Percentiles rank a stretch among this genome's conserved stretches.
These are phyloP conservation scores for Porphyra umbilicalis DNA, from an alignment of 31 red algal species.

Conservation along the genomic window DNA sequence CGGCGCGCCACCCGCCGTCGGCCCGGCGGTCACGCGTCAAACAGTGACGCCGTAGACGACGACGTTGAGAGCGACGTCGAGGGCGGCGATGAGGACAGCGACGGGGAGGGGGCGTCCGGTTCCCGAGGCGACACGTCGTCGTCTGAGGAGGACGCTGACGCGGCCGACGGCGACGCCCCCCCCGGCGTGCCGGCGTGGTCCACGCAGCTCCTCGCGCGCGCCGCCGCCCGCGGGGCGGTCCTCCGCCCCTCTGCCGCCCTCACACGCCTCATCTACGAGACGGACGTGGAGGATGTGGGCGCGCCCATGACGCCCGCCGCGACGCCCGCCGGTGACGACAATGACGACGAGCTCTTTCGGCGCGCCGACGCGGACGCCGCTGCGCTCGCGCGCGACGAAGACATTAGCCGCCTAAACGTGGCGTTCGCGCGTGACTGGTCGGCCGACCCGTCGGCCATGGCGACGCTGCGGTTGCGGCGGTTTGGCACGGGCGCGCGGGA, in stretches of 20 bases:
- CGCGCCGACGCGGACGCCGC: not conserved
- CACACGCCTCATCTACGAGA: not conserved
- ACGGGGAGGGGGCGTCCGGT: constrained; percentile 5
- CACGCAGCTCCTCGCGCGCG: not conserved
- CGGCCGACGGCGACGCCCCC: not conserved
- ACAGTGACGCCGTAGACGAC: too few species aligned
- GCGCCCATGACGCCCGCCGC: not conserved
- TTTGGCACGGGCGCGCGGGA: constrained; percentile 50
- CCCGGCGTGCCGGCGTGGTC: not conserved
- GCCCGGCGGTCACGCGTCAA: not conserved
- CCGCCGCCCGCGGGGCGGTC: not conserved
- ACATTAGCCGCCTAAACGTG: constrained; percentile 50
- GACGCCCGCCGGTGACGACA: not conserved
- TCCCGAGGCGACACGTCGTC: not conserved
- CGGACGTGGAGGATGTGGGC: not conserved
- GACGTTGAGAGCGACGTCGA: not conserved
- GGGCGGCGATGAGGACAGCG: constrained; percentile 6
- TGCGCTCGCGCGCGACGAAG: constrained; percentile 12
- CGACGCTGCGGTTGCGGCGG: constrained; percentile 22
- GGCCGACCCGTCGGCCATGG: constrained; percentile 26
- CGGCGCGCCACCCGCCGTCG: not conserved
- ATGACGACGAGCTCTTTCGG: constrained; percentile 40
- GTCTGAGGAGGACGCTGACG: too few species aligned
- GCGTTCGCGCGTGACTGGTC: constrained; percentile 47
- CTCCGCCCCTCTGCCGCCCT: not conserved